Evolutionary conservation across 352 stramenopile species (phyloP).

Genomic region (Pythium brachiatum): DNA sequence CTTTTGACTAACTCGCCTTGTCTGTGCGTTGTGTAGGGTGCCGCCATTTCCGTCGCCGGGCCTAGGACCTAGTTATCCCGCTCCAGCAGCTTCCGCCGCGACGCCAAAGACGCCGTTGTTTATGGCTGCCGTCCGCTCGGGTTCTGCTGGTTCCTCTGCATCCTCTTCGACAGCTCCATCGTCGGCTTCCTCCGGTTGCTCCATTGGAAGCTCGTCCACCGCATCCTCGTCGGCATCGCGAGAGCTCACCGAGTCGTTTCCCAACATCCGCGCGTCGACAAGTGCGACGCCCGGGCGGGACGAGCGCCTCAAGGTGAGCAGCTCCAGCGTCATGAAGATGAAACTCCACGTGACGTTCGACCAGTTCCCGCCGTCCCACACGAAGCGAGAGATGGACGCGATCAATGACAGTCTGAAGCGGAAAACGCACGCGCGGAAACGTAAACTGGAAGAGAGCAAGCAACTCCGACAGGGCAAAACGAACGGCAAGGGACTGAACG

Average conservation of each 20-base stretch:
- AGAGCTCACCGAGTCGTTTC: slow-evolving; percentile 55
- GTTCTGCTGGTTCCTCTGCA: slow-evolving; percentile 21
- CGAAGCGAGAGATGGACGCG: slow-evolving; percentile 65
- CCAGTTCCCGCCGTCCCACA: slow-evolving; percentile 36
- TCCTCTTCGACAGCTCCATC: slow-evolving; percentile 19
- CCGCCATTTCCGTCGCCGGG: slow-evolving; percentile 54
- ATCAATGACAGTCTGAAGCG: slow-evolving; percentile 85
- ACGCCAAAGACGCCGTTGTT: slow-evolving; percentile 19
- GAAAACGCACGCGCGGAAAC: slow-evolving; percentile 53
- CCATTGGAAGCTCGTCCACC: background rate
- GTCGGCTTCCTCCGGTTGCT: slow-evolving; percentile 3
- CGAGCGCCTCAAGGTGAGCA: slow-evolving; percentile 60
- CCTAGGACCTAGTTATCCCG: slow-evolving; percentile 1
- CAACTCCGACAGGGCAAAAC: slow-evolving; percentile 8
- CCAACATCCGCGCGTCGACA: slow-evolving; percentile 78
- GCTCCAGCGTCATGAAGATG: slow-evolving; percentile 71
- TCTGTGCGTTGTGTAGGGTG: slow-evolving; percentile 34
- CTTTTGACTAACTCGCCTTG: background rate
- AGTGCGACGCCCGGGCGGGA: slow-evolving; percentile 62
- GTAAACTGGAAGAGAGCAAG: slow-evolving; percentile 50
- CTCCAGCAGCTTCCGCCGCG: background rate
- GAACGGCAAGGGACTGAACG: slow-evolving; percentile 28
- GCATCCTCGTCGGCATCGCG: background rate
- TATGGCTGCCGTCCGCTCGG: slow-evolving; percentile 3
- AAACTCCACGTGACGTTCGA: slow-evolving; percentile 69